Percentiles rank a stretch among this genome's conserved stretches.
Conservation (phyloP, 2,329 filamentous ascomycete genomes). For the Fusarium odoratissimum region DNA sequence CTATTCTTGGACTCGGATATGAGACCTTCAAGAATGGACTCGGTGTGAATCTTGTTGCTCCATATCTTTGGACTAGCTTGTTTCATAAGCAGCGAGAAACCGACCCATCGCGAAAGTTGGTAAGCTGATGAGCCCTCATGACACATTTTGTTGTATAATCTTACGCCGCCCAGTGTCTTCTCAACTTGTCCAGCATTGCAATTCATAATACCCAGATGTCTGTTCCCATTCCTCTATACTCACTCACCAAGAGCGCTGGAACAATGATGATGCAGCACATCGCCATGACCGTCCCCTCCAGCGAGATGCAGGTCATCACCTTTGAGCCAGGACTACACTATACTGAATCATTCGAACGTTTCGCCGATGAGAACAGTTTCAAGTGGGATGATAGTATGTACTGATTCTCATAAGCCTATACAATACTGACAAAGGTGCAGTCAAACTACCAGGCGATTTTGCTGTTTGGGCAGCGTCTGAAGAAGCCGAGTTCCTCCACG, state of each 20-base stretch:
- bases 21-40: conserved; percentile 2
- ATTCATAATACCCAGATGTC: background rate
- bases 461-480: conserved; percentile 21
- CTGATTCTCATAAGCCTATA: fast-evolving
- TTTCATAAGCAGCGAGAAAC: conserved; percentile 7
- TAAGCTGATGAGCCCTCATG: fast-evolving
- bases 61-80: background rate
- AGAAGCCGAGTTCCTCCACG: conserved; percentile 19
- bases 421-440: background rate
- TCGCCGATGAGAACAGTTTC: conserved; percentile 2
- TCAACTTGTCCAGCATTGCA: background rate
- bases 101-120: background rate
- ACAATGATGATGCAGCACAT: conserved; percentile 53
- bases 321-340: conserved; percentile 27
- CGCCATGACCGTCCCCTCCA: conserved; percentile 48
- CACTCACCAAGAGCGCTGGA: conserved; percentile 52
- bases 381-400: conserved; percentile 16
- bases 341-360: background rate
- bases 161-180: background rate
- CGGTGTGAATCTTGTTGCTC: background rate
- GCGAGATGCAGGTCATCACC: conserved; percentile 45
- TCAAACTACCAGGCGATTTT: conserved; percentile 6
- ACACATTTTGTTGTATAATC: fast-evolving
- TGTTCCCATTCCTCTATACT: conserved; percentile 44
- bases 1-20: conserved; percentile 4